Base-by-base conservation (phyloP, 345 rosid species). In the Eucalyptus sp. region DNA sequence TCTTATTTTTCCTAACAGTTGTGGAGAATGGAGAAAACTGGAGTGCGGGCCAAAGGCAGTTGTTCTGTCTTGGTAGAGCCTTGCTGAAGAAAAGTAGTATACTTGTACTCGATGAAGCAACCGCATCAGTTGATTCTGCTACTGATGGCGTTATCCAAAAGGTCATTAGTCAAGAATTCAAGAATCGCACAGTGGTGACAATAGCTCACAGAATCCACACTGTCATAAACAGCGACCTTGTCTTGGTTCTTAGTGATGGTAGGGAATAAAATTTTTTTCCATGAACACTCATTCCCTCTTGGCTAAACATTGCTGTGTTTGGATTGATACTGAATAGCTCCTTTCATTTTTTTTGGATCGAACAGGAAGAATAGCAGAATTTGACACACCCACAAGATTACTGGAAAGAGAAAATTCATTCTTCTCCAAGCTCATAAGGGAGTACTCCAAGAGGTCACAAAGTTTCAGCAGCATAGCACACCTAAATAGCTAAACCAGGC, bases 181-280 rank as follows among this genome's bases (percentile, higher is more conserved):
- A 93, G 86, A 93, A 95, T 81, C 94, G 96, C 68, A 97, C 99
- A 10, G 99, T 96, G 17, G 98, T 96, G 88, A 97, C 99, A 86
- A 96, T 97, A 91, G 99, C 99, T 50, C 99, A 97, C 91, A 94
- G 99, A 91, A 97, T 96, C 91, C 99, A 95, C 89, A 97, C 98
- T 2, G 97, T 97, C 29, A 95, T 96, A 80, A 95, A 96, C 88
- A 97, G 99, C 43, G 98, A 97, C 93, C 95, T 94, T 66, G 97
- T 97, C 86, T 92, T 97, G 92, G 99, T 97, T 89, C 96, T 97
- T 41, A 96, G 96, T 86, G 99, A 97, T 89, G 99, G 99, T 96
- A 93, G 92, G 96, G 50, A 81, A 41, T 44, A 89, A 49, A 17
- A 7, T 37, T 3, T 9, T 31, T 29, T 33, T 76, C 48, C 7